These are phyloP conservation scores for Panaeolus papilionaceus DNA, from an alignment of 768 basidiomycete species.

Conservation along the genomic window DNA sequence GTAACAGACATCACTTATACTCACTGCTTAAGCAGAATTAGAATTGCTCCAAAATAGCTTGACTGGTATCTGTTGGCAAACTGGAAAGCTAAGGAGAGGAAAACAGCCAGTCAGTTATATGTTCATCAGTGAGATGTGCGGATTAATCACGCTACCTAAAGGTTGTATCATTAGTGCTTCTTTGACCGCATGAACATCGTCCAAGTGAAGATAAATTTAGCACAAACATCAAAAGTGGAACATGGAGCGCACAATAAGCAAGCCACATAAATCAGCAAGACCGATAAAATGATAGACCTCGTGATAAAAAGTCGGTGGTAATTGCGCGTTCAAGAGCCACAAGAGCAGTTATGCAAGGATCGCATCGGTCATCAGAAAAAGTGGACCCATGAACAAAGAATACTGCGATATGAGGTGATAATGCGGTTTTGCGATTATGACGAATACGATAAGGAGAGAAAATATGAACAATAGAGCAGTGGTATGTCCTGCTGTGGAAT, in stretches of 20 bases:
- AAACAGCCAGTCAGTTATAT: not conserved
- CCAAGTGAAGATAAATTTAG: not conserved
- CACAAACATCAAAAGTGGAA: not conserved
- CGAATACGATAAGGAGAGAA: not conserved
- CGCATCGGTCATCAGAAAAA: not conserved
- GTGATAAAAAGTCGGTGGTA: not conserved
- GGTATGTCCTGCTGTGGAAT: not conserved
- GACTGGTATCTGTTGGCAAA: not conserved
- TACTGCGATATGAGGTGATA: not conserved
- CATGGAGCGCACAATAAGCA: not conserved
- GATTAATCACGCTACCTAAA: not conserved
- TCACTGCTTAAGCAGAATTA: not conserved
- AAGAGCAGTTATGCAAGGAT: not conserved
- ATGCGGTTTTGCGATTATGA: not conserved
- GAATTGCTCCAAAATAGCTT: not conserved
- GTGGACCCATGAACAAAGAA: not conserved
- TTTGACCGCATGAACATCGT: not conserved
- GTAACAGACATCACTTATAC: not conserved
- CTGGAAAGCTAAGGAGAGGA: too few species aligned
- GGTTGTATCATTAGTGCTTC: not conserved
- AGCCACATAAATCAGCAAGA: not conserved
- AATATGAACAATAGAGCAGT: not conserved
- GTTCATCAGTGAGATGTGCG: not conserved
- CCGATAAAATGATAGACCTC: not conserved
- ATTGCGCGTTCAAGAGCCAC: not conserved